phyloP scores from a whole-genome alignment of 177 flowering plant genomes.

The Vitis hybrid region DNA sequence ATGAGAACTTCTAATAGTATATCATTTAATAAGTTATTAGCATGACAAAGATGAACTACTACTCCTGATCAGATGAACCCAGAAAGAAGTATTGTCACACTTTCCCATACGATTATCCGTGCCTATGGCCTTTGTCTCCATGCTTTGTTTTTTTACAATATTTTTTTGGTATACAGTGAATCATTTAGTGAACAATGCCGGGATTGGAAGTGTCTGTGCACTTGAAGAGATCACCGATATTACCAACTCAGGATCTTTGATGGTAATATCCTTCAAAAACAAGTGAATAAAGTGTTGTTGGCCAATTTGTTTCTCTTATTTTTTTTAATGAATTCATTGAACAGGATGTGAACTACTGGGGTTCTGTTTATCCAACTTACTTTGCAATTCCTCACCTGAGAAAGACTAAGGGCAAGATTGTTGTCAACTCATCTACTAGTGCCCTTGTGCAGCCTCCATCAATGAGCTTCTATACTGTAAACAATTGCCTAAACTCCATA shows the following conservation, averaged over 20 bases:
- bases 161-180: slow-evolving; percentile 31
- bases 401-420: slow-evolving; percentile 28
- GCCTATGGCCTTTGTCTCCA: too few species aligned
- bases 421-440: slow-evolving; percentile 25
- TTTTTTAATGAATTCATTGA: background rate
- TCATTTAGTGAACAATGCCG: slow-evolving; percentile 54
- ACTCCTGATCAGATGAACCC: too few species aligned
- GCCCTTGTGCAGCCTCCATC: slow-evolving; percentile 25
- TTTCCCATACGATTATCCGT: too few species aligned
- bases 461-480: slow-evolving; percentile 21
- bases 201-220: slow-evolving; percentile 12
- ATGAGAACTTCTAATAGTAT: too few species aligned
- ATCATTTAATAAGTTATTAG: too few species aligned
- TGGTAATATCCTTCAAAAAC: slow-evolving; percentile 21
- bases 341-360: slow-evolving; percentile 52
- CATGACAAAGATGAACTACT: too few species aligned
- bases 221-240: slow-evolving; percentile 20
- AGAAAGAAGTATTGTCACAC: too few species aligned
- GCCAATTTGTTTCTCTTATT: too few species aligned
- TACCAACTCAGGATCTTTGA: slow-evolving; percentile 7
- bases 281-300: too few species aligned
- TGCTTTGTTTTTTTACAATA: too few species aligned
- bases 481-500: too few species aligned
- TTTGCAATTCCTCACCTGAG: slow-evolving; percentile 38
- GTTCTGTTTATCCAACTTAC: slow-evolving; percentile 29